Conservation (phyloP, 2,329 filamentous ascomycete genomes). For the Zarea fungicola region DNA sequence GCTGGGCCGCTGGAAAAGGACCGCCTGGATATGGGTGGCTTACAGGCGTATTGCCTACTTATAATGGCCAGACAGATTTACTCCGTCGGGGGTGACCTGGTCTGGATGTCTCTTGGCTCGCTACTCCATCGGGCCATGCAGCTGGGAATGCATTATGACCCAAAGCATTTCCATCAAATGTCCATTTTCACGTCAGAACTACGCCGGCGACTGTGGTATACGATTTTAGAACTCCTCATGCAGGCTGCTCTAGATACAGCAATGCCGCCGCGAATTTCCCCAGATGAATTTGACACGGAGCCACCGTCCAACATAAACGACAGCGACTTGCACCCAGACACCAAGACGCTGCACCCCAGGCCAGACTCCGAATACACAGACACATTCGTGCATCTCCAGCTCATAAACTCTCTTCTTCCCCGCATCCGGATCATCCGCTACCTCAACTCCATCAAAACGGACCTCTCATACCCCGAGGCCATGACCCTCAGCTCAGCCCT, state of each 20-base stretch:
- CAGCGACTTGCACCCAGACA: constrained; percentile 18
- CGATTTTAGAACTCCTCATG: constrained; percentile 34
- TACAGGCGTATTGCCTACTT: constrained; percentile 36
- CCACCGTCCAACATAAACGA: constrained; percentile 33
- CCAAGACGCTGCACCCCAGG: not conserved
- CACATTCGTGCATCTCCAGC: not conserved
- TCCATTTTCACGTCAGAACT: constrained; percentile 32
- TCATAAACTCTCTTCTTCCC: not conserved
- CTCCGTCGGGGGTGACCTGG: constrained; percentile 34
- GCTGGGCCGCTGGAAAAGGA: constrained; percentile 32
- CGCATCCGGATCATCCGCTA: constrained; percentile 4
- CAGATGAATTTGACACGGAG: constrained; percentile 36
- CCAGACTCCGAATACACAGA: constrained; percentile 2
- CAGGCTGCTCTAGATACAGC: constrained; percentile 35
- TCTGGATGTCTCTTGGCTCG: constrained; percentile 37
- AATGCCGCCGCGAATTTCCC: constrained; percentile 34
- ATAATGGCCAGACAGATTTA: constrained; percentile 37
- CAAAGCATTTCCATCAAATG: constrained; percentile 31
- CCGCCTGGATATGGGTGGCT: constrained; percentile 24
- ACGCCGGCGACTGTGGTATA: constrained; percentile 38
- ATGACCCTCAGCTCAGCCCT: not conserved
- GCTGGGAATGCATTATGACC: constrained; percentile 40
- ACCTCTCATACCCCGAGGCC: constrained; percentile 5
- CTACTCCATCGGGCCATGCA: constrained; percentile 39
- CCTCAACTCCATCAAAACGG: constrained; percentile 1